A percentile compares a stretch with the other conserved stretches of the same genome.
phyloP scores from a whole-genome alignment of 2,329 filamentous ascomycete genomes.

The Pezicula radicicola region DNA sequence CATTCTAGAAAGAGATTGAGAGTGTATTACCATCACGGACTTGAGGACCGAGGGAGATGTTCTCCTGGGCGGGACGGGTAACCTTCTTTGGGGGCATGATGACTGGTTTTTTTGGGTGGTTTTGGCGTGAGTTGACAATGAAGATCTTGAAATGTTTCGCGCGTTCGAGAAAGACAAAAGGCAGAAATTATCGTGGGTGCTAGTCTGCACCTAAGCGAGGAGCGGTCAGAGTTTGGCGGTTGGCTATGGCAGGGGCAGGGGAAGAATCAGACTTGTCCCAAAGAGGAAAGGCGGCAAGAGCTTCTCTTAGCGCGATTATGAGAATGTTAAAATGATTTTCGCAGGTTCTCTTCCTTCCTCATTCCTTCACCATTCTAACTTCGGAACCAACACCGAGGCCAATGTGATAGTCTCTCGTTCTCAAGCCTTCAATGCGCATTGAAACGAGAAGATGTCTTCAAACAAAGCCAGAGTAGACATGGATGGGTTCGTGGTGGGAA shows the following conservation, averaged over 20 bases:
- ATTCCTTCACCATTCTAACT: not conserved
- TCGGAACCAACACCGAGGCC: not conserved
- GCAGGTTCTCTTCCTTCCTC: not conserved
- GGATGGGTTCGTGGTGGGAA: constrained; percentile 71
- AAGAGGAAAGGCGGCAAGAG: too few relatives aligned
- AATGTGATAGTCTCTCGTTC: not conserved
- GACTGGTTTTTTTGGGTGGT: constrained; percentile 36
- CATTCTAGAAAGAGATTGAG: not conserved
- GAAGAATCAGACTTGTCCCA: too few relatives aligned
- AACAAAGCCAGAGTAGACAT: constrained; percentile 11
- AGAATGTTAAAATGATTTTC: not conserved
- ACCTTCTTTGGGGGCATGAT: constrained; percentile 95
- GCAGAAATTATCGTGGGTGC: not conserved
- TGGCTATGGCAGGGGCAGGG: too few relatives aligned
- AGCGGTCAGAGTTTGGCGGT: too few relatives aligned
- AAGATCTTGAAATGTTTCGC: too few relatives aligned
- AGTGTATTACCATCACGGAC: constrained; percentile 79
- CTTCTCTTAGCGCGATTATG: too few relatives aligned
- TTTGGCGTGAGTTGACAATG: constrained; percentile 27
- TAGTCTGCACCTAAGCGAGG: not conserved
- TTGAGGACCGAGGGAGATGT: constrained; percentile 96
- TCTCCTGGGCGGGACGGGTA: constrained; percentile 83
- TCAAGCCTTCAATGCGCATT: not conserved
- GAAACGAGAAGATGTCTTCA: constrained; percentile 3
- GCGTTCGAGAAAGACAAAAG: constrained; percentile 12